Evolutionary conservation across 305 asterid genomes (phyloP), one percentile per base, ranked within the genome.

Genomic region (Fraxinus sp.): DNA sequence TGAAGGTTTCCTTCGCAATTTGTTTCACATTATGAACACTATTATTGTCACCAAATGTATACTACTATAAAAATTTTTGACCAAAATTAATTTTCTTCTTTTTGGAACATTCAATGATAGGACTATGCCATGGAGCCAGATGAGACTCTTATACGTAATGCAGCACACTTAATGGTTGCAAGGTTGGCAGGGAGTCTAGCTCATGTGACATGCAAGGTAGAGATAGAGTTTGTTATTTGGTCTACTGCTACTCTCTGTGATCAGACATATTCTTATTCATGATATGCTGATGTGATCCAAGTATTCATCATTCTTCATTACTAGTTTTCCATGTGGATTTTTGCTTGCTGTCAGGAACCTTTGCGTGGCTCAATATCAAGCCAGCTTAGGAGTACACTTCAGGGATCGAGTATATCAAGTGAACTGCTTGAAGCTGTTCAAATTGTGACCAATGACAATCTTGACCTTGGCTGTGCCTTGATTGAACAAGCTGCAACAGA

Each of bases 401-500:
- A 95, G 91, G 94, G 91, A 73, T 55, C 89, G 64, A 88, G 81
- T 84, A 73, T 91, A 83, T 77, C 93, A 36, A 86, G 77, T 84
- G 98, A 97, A 1, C 88, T 90, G 64, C 94, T 95, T 86, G 99
- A 97, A 80, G 94, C 98, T 43, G 91, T 97, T 87, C 92, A 91
- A 87, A 89, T 93, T 78, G 99, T 91, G 84, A 95, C 98, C 52
- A 93, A 95, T 88, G 99, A 95, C 89, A 97, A 97, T 87, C 97
- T 97, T 80, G 99, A 97, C 88, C 98, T 97, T 82, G 98, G 99
- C 84, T 97, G 99, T 80, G 98, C 97, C 4, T 77, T 97, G 89
- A 97, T 97, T 84, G 99, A 97, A 86, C 98, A 97, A 90, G 99
- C 99, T 85, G 98, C 99, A 55, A 97, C 99, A 4, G 98, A 95